Base-by-base conservation (phyloP, 2,329 filamentous ascomycete species). In the Clonostachys solani region DNA sequence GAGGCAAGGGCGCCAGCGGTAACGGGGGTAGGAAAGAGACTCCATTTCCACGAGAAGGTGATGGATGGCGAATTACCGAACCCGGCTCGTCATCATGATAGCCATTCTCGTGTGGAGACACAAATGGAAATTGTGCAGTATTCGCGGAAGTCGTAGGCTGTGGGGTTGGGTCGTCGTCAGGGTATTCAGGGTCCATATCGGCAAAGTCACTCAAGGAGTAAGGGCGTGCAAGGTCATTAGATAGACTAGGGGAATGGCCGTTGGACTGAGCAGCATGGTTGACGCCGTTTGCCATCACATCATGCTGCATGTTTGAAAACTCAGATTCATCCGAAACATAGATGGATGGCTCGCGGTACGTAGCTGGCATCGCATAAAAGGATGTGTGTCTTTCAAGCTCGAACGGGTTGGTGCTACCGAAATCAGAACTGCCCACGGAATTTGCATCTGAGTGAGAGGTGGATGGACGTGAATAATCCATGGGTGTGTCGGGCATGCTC, bases 301-400 rank as follows among this genome's bases (percentile, higher is more conserved):
- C 50, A 9, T 54, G 53, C 36, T n/a, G 36, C 19, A 50, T 48
- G 42, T 59, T 53, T 4, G 74, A 68, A 49, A 72, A 76, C 23
- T 77, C 71, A 8, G 75, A 78, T 49, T 81, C 78, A 50, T 83
- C 80, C 1, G 78, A 78, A 10, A 83, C 74, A 55, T 83, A 84
- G 42, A 83, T 81, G 5, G 77, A 81, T 1, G 78, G 78, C 52
- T 81, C 78, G 35, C 79, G 69, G 44, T 65, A 69, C 1, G 64
- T 60, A 5, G 63, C 56, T 5, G 68, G 61, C 54, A 62, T 57
- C 12, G 66, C 67, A 51, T 81, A 80, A 2, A 82, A 63, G 2
- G 80, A 83, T 2, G 78, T 69, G 53, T 84, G 81, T n/a, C 77
- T 74, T 59, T 86, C 82, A 5, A 85, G 68, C 47, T 84, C 79